Conservation (phyloP, 2,329 filamentous ascomycete genomes). For the Hymenoscyphus fructigenus region DNA sequence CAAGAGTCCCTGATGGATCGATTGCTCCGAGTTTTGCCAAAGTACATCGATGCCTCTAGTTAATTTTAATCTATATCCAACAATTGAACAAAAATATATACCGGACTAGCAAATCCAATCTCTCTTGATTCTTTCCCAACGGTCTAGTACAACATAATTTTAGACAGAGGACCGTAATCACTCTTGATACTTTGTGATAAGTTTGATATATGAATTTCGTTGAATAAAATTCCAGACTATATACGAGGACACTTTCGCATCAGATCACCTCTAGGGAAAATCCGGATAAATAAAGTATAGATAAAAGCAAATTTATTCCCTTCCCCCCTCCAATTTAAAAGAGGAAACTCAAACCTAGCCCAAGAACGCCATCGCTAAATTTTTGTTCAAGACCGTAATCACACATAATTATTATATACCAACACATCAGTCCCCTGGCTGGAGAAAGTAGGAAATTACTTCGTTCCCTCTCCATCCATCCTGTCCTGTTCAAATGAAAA, state of each 20-base stretch:
- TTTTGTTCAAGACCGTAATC: not conserved
- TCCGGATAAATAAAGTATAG: not conserved
- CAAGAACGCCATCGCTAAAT: slow-evolving; percentile 20
- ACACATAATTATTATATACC: not conserved
- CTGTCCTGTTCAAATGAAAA: slow-evolving; percentile 32
- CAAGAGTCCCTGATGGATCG: no score
- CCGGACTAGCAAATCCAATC: no score
- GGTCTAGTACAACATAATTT: no score
- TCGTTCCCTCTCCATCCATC: slow-evolving; percentile 19
- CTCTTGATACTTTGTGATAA: not conserved
- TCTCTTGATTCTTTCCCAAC: no score
- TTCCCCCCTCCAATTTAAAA: not conserved
- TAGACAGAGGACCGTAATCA: not conserved
- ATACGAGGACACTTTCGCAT: not conserved
- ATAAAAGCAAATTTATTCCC: not conserved
- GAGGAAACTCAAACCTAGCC: not conserved
- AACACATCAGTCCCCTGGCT: not conserved
- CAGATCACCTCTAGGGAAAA: not conserved
- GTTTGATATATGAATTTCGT: not conserved
- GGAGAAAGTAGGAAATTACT: no score
- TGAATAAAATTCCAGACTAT: not conserved
- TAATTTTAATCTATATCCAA: no score
- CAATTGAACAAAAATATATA: no score
- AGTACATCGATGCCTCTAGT: no score
- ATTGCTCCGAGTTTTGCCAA: no score